Evolutionary conservation across 2,329 filamentous ascomycete genomes (phyloP).

Genomic region (Arthrobotrys musiformis): DNA sequence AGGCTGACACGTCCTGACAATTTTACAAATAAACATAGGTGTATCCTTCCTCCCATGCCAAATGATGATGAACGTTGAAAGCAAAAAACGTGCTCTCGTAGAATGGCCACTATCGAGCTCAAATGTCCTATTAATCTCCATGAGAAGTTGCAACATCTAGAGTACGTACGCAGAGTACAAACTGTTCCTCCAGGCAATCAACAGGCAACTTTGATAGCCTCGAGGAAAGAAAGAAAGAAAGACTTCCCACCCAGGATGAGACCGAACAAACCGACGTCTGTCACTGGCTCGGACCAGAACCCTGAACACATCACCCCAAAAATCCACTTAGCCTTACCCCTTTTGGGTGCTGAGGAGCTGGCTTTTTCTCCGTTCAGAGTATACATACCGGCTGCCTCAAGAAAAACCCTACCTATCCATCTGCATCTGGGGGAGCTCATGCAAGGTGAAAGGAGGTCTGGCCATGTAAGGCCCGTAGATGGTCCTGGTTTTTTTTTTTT

Average conservation of each 20-base stretch:
- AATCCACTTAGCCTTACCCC: slow-evolving; percentile 42
- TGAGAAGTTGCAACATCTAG: neutral
- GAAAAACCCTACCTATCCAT: too few relatives aligned
- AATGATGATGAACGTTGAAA: too few relatives aligned
- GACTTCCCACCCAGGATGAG: neutral
- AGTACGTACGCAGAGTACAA: neutral
- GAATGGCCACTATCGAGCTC: neutral
- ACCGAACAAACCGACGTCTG: slow-evolving; percentile 28
- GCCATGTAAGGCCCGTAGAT: slow-evolving; percentile 42
- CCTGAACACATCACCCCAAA: slow-evolving; percentile 49
- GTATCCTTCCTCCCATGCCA: slow-evolving; percentile 13
- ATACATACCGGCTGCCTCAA: slow-evolving; percentile 1
- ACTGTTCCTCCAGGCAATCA: neutral
- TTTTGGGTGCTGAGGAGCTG: slow-evolving; percentile 40
- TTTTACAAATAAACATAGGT: slow-evolving; percentile 26
- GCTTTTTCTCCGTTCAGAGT: slow-evolving; percentile 1
- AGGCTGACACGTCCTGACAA: neutral
- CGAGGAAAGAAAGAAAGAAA: neutral
- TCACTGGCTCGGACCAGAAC: slow-evolving; percentile 40
- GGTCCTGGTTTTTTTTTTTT: neutral
- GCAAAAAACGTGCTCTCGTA: neutral
- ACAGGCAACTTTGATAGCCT: neutral
- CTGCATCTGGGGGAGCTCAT: slow-evolving; percentile 50
- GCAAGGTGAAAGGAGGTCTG: slow-evolving; percentile 53
- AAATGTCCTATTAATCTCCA: neutral